Conservation (phyloP, 2,329 filamentous ascomycete genomes). For the Lasiodiplodia theobromae region DNA sequence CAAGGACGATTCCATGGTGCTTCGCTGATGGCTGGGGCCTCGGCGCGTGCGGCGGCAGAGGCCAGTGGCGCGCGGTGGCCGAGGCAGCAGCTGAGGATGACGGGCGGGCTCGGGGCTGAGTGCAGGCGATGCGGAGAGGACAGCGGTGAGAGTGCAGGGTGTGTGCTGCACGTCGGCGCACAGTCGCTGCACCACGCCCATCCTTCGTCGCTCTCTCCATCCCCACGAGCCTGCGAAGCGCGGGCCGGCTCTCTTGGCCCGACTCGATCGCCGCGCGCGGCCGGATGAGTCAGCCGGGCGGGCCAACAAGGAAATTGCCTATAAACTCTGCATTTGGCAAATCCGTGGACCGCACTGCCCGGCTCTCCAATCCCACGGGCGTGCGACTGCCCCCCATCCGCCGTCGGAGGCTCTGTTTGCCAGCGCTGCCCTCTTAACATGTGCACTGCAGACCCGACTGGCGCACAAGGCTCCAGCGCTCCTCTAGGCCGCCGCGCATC, state of each 20-base stretch:
- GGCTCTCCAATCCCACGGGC: slow-evolving; percentile 17
- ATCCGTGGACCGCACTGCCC: slow-evolving; percentile 12
- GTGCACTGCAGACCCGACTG: slow-evolving; percentile 9
- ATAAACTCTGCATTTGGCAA: slow-evolving; percentile 21
- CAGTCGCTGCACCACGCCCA: slow-evolving; percentile 8
- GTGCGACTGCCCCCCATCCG: slow-evolving; percentile 12
- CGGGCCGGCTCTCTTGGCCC: not conserved
- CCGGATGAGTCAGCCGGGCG: slow-evolving; percentile 20
- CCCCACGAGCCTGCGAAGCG: slow-evolving; percentile 15
- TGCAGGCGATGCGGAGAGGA: not conserved
- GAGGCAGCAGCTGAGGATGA: not conserved
- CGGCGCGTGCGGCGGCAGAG: not conserved
- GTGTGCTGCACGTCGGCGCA: slow-evolving; percentile 12
- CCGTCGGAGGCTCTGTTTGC: slow-evolving; percentile 7
- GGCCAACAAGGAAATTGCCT: slow-evolving; percentile 17
- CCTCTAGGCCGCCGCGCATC: slow-evolving; percentile 5
- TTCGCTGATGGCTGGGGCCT: not conserved
- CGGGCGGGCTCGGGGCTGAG: not conserved
- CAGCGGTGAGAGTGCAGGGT: slow-evolving; percentile 12
- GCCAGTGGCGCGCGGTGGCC: not conserved
- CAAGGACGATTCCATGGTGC: slow-evolving; percentile 16
- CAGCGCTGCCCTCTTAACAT: slow-evolving; percentile 14
- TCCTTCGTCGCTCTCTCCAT: slow-evolving; percentile 11
- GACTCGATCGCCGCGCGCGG: not conserved
- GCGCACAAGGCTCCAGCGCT: slow-evolving; percentile 10